Evolutionary conservation across 768 basidiomycete species (phyloP).

Genomic region (Guyanaporus albipodus): DNA sequence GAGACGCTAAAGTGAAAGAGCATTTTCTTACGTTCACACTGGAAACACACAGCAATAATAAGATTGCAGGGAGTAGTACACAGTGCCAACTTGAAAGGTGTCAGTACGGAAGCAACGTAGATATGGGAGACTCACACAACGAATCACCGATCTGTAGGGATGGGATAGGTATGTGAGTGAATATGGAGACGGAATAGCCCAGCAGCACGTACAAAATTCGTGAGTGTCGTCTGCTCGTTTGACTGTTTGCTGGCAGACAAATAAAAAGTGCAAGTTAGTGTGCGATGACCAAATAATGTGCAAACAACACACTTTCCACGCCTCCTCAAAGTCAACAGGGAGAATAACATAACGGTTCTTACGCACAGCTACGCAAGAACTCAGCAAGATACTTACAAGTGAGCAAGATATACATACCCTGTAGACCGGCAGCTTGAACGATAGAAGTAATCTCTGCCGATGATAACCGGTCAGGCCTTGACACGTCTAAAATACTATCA

Average conservation of each 20-base stretch:
- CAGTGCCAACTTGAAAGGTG: slow-evolving; percentile 26
- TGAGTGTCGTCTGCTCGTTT: slow-evolving; percentile 94
- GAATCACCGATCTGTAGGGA: slow-evolving; percentile 37
- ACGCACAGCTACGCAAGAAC: slow-evolving; percentile 60
- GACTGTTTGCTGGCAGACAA: slow-evolving; percentile 78
- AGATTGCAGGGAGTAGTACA: slow-evolving; percentile 35
- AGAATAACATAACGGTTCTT: slow-evolving; percentile 98
- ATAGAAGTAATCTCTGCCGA: slow-evolving; percentile 95
- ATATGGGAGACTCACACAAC: slow-evolving; percentile 35
- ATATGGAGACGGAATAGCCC: not conserved
- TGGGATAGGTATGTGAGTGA: slow-evolving; percentile 4
- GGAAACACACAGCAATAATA: slow-evolving; percentile 11
- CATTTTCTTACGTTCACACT: slow-evolving; percentile 24
- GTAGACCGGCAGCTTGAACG: slow-evolving; percentile 94
- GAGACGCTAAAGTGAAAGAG: slow-evolving; percentile 88
- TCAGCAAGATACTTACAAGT: slow-evolving; percentile 1
- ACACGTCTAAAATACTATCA: slow-evolving; percentile 65
- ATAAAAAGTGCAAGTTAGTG: slow-evolving; percentile 32
- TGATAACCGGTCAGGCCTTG: slow-evolving; percentile 91
- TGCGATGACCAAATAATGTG: slow-evolving; percentile 38
- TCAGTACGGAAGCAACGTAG: slow-evolving; percentile 17
- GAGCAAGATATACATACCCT: slow-evolving; percentile 50
- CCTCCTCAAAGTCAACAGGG: slow-evolving; percentile 97
- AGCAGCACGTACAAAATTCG: slow-evolving; percentile 78
- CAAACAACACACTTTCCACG: slow-evolving; percentile 93